These are phyloP conservation scores for Alternaria metachromatica DNA, from an alignment of 2,329 filamentous ascomycete species.

Conservation along the genomic window DNA sequence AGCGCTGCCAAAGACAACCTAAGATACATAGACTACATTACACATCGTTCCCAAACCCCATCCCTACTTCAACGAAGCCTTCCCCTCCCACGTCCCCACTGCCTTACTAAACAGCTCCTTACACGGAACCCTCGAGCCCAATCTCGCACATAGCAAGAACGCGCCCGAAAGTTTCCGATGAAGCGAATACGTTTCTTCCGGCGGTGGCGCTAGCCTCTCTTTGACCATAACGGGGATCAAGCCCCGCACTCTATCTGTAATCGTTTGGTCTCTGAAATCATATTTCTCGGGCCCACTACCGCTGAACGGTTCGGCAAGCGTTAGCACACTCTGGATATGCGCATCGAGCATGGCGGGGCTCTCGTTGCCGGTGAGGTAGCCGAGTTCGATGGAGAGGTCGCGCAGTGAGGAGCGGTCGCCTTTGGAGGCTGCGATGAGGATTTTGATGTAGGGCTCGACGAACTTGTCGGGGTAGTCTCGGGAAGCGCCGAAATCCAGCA, in stretches of 20 bases:
- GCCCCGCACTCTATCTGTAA: conserved; percentile 87
- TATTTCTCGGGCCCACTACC: conserved; percentile 79
- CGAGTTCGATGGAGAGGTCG: conserved; percentile 74
- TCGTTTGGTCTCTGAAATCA: conserved; percentile 93
- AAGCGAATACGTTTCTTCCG: conserved; percentile 95
- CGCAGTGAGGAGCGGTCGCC: conserved; percentile 70
- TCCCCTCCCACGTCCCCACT: conserved; percentile 44
- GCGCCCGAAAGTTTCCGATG: conserved; percentile 95
- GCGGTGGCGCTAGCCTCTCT: conserved; percentile 86
- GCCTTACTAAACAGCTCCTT: conserved; percentile 76
- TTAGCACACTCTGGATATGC: conserved; percentile 85
- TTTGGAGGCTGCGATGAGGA: conserved; percentile 80
- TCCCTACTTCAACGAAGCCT: conserved; percentile 17
- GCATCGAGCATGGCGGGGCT: conserved; percentile 86
- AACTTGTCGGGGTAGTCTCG: conserved; percentile 84
- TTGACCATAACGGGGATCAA: conserved; percentile 93
- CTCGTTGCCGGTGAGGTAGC: conserved; percentile 92
- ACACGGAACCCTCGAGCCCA: conserved; percentile 84
- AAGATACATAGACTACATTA: not conserved
- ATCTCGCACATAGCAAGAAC: conserved; percentile 85
- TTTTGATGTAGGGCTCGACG: conserved; percentile 77
- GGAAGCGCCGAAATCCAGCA: conserved; percentile 94
- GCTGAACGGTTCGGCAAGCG: conserved; percentile 88
- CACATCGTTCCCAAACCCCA: not conserved
- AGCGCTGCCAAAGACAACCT: not conserved